These are phyloP conservation scores for Hymenoscyphus occultus DNA, from an alignment of 2,329 filamentous ascomycete species.

Conservation along the genomic window DNA sequence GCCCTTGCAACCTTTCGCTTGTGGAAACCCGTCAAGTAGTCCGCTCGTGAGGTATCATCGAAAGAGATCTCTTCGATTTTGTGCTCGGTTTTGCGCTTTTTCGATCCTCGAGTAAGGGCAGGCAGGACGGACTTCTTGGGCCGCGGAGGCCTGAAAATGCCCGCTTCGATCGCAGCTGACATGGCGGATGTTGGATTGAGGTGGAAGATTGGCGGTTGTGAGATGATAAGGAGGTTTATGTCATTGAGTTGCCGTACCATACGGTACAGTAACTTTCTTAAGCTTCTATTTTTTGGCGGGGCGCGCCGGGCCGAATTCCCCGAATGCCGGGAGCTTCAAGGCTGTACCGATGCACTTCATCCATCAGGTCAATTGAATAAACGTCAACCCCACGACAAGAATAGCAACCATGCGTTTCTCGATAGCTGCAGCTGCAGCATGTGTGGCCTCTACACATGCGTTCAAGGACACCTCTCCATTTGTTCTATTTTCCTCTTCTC, in stretches of 20 bases:
- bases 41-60: conserved; percentile 72
- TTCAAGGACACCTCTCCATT: conserved; percentile 89
- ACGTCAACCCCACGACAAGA: conserved; percentile 16
- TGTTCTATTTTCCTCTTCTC: conserved; percentile 72
- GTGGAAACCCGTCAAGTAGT: conserved; percentile 94
- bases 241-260: background rate
- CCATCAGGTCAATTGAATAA: conserved; percentile 8
- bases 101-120: conserved; percentile 47
- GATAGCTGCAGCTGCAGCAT: conserved; percentile 49
- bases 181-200: background rate
- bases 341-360: background rate
- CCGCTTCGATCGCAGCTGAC: conserved; percentile 13
- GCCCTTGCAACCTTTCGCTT: conserved; percentile 87
- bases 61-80: conserved; percentile 79
- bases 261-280: background rate
- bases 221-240: background rate
- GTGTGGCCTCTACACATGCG: conserved; percentile 61
- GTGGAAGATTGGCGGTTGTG: conserved; percentile 3
- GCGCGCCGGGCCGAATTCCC: background rate
- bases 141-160: conserved; percentile 56
- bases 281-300: conserved; percentile 12
- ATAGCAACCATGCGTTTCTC: conserved; percentile 53
- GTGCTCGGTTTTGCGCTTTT: conserved; percentile 58
- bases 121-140: conserved; percentile 56
- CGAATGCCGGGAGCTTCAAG: conserved; percentile 1